Evolutionary conservation across 2,329 filamentous ascomycete species (phyloP), one percentile per base, ranked within the genome.

Genomic region (Diaporthe ampelina): DNA sequence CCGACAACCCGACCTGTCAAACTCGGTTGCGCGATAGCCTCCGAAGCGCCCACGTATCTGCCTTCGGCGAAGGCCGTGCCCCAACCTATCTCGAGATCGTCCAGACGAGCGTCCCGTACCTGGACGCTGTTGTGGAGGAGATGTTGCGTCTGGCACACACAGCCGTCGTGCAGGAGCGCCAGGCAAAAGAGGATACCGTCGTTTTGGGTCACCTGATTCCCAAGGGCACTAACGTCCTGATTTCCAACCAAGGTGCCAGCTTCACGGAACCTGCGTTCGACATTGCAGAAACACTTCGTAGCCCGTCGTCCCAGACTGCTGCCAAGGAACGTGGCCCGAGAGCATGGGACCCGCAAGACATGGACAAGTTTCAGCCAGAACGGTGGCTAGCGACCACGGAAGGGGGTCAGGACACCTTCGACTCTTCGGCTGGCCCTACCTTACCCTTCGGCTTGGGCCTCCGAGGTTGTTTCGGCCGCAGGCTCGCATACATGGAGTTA

Each of bases 101-200:
- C 4, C 80, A 82, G 0, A 83, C 86, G 72, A 80, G 81, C 1
- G 84, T 87, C 3, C 84, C 84, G 0, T 87, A 83, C 76, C 79
- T 87, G 3, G 83, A 86, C 76, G 86, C 85, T 70, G 82, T 87
- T 48, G 86, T 84, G 80, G 83, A 83, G 69, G 86, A 87, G 77
- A 83, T 83, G 0, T 81, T 87, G 6, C 84, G 85, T 50, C 84
- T 82, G 79, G 85, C 86, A 74, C 84, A 85, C 3, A 84, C 85
- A 5, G 86, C 86, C 67, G 84, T 84, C 43, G 85, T 83, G 1
- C 84, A 86, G 21, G 43, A 45, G 17, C 82, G 85, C 6, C 80
- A 86, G 76, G 82, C 84, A 0, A 69, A 84, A 35, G 78, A 76
- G 2, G 83, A 85, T 32, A 84, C 85, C 74, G 77, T 74, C 9